Conservation (phyloP, 805 yeast species). For the Saccharomyces jurei region DNA sequence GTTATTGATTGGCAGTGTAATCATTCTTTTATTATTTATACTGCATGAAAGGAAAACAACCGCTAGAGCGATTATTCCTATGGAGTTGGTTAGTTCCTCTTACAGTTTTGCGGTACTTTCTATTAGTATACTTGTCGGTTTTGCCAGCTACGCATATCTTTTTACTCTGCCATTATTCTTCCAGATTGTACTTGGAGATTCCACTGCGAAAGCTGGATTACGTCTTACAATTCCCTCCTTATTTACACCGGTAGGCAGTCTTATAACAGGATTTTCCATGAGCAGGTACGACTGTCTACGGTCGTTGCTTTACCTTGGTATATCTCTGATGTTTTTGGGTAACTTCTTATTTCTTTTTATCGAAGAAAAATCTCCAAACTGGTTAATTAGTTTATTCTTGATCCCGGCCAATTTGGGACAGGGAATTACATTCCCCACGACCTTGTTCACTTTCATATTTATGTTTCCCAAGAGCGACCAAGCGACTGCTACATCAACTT, state of each 20-base stretch:
- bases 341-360: conserved; percentile 27
- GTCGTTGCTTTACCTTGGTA: conserved; percentile 29
- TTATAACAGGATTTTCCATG: conserved; percentile 35
- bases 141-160: conserved; percentile 34
- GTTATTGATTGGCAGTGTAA: conserved; percentile 6
- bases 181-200: conserved; percentile 35
- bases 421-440: conserved; percentile 33
- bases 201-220: conserved; percentile 36
- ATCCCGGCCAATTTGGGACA: conserved; percentile 35
- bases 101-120: conserved; percentile 8
- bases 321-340: conserved; percentile 32
- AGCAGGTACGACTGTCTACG: conserved; percentile 26
- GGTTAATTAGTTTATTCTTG: conserved; percentile 25
- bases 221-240: conserved; percentile 36
- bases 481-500: conserved; percentile 35
- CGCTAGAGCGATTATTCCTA: conserved; percentile 14
- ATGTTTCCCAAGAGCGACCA: conserved; percentile 28
- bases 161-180: conserved; percentile 37
- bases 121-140: conserved; percentile 33
- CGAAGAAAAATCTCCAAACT: conserved; percentile 15
- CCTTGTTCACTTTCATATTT: conserved; percentile 33
- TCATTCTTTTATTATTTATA: conserved; percentile 7
- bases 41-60: conserved; percentile 9
- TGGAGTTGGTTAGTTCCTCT: conserved; percentile 5
- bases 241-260: conserved; percentile 38